Evolutionary conservation across 768 basidiomycete genomes (phyloP), one percentile per base, ranked within the genome.

Genomic region (Termitomyces sp.): DNA sequence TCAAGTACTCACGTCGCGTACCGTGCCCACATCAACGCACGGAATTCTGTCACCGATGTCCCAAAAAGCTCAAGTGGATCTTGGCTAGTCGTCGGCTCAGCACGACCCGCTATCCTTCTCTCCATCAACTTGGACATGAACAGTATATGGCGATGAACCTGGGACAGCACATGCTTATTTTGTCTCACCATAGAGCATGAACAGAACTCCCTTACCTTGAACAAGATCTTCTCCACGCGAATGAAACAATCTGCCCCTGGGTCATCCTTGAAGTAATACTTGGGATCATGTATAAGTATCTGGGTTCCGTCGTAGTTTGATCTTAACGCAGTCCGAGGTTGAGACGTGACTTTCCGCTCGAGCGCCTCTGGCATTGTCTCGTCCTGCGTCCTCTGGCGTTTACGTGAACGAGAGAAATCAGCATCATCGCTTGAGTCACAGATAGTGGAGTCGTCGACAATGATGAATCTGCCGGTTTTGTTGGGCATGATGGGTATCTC

Each of bases 11-110:
- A 84, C 82, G 74, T 62, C 0, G 78, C 75, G 59, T 82, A 77
- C 43, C 81, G 61, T 3, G 76, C 73, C 79, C 81, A 83, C 33
- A 83, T 65, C 36, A 85, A 70, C 3, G 78, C 79, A 11, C 77
- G 70, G 58, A 78, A 80, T 50, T 81, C 78, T 46, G 76, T 74
- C 31, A 72, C 70, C 10, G 73, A 73, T 33, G 76, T 70, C 6
- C 72, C 71, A 39, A 72, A 69, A 32, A 81, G 70, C n/a, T 66
- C 62, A 33, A 81, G 70, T 2, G 80, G 81, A n/a, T 73, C 71
- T 16, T 59, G 55, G 45, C 67, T 60, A 11, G 57, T 64, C 25
- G 61, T 65, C 13, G 54, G 35, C 15, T 61, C 59, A 27, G 52
- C 36, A 22, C 58, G 57, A 41, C 31, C 54, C 15, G 18, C 56